phyloP scores from a whole-genome alignment of 2,329 filamentous ascomycete genomes.

The Talaromyces sp. region DNA sequence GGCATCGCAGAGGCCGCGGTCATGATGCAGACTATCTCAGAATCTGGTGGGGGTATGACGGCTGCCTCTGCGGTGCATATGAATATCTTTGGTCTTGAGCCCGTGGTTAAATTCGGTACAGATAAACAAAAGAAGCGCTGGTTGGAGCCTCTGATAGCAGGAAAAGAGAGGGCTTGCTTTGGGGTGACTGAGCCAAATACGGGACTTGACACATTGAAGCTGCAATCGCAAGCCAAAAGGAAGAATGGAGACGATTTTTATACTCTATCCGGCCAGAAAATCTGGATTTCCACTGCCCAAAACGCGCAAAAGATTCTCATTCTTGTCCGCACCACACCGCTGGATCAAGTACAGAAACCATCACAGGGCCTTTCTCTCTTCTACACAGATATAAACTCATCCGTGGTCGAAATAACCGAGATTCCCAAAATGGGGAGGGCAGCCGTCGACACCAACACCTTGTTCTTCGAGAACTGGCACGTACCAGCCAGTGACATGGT shows the following conservation, averaged over 20 bases:
- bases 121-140: conserved; percentile 38
- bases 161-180: conserved; percentile 38
- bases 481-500: conserved; percentile 36
- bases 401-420: conserved; percentile 35
- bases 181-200: conserved; percentile 41
- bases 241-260: conserved; percentile 29
- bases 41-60: conserved; percentile 40
- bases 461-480: conserved; percentile 42
- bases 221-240: conserved; percentile 31
- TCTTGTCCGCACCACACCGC: conserved; percentile 52
- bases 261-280: conserved; percentile 35
- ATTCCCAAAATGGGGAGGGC: conserved; percentile 44
- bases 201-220: conserved; percentile 16
- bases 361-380: conserved; percentile 41
- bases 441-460: conserved; percentile 40
- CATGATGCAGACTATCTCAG: conserved; percentile 46
- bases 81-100: conserved; percentile 45
- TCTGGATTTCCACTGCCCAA: conserved; percentile 44
- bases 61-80: conserved; percentile 41
- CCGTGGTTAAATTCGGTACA: conserved; percentile 40
- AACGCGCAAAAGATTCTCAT: conserved; percentile 69
- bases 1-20: conserved; percentile 40
- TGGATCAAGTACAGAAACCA: conserved; percentile 37
- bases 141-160: conserved; percentile 35
- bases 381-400: conserved; percentile 38